A percentile compares a stretch with the other conserved stretches of the same genome.
phyloP scores from a whole-genome alignment of 495 filamentous ascomycete genomes.

The Hypoxylon subgilvum region DNA sequence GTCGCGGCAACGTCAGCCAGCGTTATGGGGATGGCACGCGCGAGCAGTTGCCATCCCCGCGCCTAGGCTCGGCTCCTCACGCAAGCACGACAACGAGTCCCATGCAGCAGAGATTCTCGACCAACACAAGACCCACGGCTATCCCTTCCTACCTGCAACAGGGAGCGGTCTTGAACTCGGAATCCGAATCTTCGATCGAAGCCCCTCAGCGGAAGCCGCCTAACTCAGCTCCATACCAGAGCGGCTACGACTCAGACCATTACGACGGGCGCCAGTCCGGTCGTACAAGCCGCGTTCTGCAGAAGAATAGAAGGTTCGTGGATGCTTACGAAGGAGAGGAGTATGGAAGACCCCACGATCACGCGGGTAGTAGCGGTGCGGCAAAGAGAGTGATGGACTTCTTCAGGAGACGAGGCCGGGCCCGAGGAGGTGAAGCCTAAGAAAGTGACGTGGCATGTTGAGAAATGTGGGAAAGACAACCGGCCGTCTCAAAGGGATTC shows the following conservation, averaged over 20 bases:
- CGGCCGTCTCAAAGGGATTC: conserved; percentile 2
- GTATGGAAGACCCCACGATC: conserved; percentile 62
- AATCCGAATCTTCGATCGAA: conserved; percentile 57
- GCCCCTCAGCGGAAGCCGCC: conserved; percentile 41
- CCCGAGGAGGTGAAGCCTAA: conserved; percentile 63
- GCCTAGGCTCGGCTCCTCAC: conserved; percentile 21
- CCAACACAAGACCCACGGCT: conserved; percentile 36
- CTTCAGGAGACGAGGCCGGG: conserved; percentile 85
- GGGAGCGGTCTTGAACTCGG: conserved; percentile 53
- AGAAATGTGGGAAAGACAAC: neutral
- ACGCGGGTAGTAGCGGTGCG: conserved; percentile 81
- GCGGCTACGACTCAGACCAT: conserved; percentile 46
- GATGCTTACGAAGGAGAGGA: conserved; percentile 87
- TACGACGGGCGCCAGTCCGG: conserved; percentile 35
- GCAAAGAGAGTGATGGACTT: conserved; percentile 97
- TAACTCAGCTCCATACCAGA: conserved; percentile 44
- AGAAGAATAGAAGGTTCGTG: conserved; percentile 87
- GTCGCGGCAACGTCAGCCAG: conserved; percentile 41
- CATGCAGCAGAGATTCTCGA: conserved; percentile 36
- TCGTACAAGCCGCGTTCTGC: conserved; percentile 63
- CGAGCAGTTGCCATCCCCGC: conserved; percentile 46
- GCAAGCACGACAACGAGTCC: conserved; percentile 36
- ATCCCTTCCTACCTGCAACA: conserved; percentile 50
- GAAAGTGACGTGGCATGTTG: neutral
- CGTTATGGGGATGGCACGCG: conserved; percentile 50